Evolutionary conservation across 208 protist species (phyloP).

Genomic region (Acanthamoeba lenticulata): DNA sequence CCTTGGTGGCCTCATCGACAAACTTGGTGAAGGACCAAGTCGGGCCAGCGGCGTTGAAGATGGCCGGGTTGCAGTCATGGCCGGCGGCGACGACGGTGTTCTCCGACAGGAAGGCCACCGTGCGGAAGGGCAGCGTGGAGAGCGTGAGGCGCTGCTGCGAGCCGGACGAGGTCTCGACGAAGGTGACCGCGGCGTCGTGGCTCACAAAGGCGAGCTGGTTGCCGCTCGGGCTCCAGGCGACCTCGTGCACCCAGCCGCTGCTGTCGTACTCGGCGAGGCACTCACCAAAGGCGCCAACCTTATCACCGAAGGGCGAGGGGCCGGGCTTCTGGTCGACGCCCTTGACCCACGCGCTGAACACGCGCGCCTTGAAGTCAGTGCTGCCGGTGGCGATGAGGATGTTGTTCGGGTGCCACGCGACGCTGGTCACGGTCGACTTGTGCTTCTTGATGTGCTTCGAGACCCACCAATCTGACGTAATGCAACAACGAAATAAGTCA

Average conservation of each 20-base stretch:
- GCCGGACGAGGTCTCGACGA: slow-evolving; percentile 76
- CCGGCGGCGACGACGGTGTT: slow-evolving; percentile 82
- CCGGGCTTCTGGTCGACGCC: slow-evolving; percentile 81
- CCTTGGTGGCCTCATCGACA: slow-evolving; percentile 69
- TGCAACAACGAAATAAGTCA: too few species aligned
- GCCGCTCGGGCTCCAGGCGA: slow-evolving; percentile 87
- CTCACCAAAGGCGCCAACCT: slow-evolving; percentile 84
- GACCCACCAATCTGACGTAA: slow-evolving; percentile 94
- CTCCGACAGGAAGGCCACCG: slow-evolving; percentile 79
- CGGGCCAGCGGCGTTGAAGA: slow-evolving; percentile 68
- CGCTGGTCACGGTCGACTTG: slow-evolving; percentile 87
- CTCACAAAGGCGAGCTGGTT: slow-evolving; percentile 83
- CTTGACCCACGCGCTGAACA: slow-evolving; percentile 89
- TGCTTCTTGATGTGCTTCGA: slow-evolving; percentile 89
- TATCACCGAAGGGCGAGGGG: slow-evolving; percentile 74
- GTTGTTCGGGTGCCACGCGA: slow-evolving; percentile 91
- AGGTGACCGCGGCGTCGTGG: slow-evolving; percentile 82
- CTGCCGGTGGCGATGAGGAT: slow-evolving; percentile 89
- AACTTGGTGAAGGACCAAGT: slow-evolving; percentile 76
- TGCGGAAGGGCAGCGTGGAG: slow-evolving; percentile 77
- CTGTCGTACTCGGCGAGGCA: slow-evolving; percentile 74
- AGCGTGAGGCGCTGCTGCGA: slow-evolving; percentile 68
- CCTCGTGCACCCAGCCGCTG: slow-evolving; percentile 87
- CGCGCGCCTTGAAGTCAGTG: slow-evolving; percentile 87
- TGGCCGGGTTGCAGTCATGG: slow-evolving; percentile 81